phyloP scores from a whole-genome alignment of 257 asterid genomes.

The Scutellaria galericulata region DNA sequence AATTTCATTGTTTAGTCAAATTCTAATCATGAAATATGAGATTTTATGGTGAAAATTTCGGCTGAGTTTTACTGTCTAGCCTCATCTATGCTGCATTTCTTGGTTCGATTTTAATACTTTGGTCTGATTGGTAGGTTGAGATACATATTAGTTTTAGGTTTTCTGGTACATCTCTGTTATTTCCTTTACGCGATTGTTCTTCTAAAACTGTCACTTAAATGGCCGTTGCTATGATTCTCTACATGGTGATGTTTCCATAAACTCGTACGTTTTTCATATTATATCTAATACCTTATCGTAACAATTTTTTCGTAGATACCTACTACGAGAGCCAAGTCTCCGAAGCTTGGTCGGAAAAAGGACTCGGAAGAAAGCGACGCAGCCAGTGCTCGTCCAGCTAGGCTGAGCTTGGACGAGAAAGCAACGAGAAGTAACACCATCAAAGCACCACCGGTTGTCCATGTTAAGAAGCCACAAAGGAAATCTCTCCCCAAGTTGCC shows the following conservation, averaged over 20 bases:
- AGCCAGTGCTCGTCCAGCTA: constrained; percentile 45
- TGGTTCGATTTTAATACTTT: not conserved
- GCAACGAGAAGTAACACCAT: constrained; percentile 46
- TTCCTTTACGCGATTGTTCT: not conserved
- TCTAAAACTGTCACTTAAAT: not conserved
- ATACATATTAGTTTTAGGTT: not conserved
- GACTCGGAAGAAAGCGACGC: constrained; percentile 57
- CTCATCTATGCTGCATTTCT: constrained; percentile 6
- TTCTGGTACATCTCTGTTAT: not conserved
- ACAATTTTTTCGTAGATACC: constrained; percentile 58
- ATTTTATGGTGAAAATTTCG: not conserved
- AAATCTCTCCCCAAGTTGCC: constrained; percentile 89
- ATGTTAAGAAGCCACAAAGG: constrained; percentile 66
- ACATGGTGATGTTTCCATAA: not conserved
- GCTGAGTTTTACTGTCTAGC: not conserved
- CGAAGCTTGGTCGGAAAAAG: constrained; percentile 88
- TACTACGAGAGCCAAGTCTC: constrained; percentile 84
- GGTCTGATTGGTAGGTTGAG: not conserved
- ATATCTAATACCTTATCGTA: constrained; percentile 1
- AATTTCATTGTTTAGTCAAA: not conserved
- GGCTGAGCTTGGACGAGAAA: constrained; percentile 83
- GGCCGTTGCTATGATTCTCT: not conserved
- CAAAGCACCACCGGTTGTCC: constrained; percentile 53
- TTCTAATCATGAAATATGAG: not conserved
- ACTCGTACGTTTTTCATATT: not conserved